A percentile compares a stretch with the other conserved stretches of the same genome.
Conservation (phyloP, 352 stramenopile genomes). For the Phytophthora constricta region DNA sequence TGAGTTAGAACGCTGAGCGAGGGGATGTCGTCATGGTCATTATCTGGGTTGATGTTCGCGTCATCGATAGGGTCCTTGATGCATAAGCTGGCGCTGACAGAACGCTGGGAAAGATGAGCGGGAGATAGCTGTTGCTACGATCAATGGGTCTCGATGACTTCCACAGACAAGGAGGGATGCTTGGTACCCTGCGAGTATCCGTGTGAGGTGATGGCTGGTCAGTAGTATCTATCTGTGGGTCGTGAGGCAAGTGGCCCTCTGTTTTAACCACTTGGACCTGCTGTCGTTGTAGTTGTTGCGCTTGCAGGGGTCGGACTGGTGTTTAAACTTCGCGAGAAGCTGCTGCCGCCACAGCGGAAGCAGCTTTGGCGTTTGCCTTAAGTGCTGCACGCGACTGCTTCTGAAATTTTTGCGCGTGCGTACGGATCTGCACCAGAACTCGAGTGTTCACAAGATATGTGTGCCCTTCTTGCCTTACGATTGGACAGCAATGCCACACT, state of each 20-base stretch:
- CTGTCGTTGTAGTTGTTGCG: background rate
- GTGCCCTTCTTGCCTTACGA: too few species aligned
- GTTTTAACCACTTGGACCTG: background rate
- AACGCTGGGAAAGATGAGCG: constrained; percentile 39
- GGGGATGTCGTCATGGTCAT: background rate
- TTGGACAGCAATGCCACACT: too few species aligned
- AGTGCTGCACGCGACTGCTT: constrained; percentile 77
- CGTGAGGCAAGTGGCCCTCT: background rate
- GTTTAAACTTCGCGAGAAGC: background rate
- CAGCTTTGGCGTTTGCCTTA: constrained; percentile 43
- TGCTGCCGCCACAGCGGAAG: constrained; percentile 6
- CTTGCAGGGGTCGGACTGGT: background rate
- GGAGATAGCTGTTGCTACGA: constrained; percentile 24
- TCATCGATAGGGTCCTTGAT: constrained; percentile 3
- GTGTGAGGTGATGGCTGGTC: background rate
- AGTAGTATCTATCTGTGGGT: background rate
- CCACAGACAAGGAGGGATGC: constrained; percentile 6
- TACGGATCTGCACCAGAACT: constrained; percentile 95
- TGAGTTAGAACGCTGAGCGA: constrained; percentile 24
- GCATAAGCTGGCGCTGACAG: constrained; percentile 32
- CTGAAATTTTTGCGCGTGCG: constrained; percentile 97
- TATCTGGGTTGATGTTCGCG: background rate
- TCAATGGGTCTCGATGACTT: constrained; percentile 15
- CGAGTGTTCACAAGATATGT: constrained; percentile 77
- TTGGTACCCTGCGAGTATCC: background rate